A percentile compares a stretch with the other conserved stretches of the same genome.
These are phyloP conservation scores for Pneumocystis canis DNA, from an alignment of 1,139 yeast genomes.

Conservation along the genomic window DNA sequence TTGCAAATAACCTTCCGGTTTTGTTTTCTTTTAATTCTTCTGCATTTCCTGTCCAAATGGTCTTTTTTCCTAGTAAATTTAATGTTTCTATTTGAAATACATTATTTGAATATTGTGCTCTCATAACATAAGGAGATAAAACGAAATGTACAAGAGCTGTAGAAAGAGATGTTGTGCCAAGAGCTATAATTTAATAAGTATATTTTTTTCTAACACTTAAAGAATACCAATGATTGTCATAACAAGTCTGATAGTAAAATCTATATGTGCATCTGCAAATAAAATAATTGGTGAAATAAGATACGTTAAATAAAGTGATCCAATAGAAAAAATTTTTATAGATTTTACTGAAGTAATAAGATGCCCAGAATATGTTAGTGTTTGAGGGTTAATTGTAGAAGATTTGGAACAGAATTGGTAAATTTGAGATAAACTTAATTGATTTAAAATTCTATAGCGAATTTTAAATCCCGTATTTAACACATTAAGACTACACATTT, in stretches of 20 bases:
- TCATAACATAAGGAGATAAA: not conserved
- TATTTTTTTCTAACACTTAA: not conserved
- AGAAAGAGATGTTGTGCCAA: not conserved
- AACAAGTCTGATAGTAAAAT: not conserved
- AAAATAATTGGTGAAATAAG: not conserved
- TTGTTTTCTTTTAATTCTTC: not conserved
- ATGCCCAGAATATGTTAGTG: not conserved
- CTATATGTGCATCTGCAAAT: not conserved
- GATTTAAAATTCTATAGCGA: not conserved
- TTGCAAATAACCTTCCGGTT: not conserved
- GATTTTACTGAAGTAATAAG: not conserved
- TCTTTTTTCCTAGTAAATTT: not conserved
- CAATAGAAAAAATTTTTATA: not conserved
- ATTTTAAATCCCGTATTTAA: not conserved
- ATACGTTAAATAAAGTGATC: not conserved
- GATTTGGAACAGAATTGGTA: not conserved
- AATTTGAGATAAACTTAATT: not conserved
- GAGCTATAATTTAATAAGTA: not conserved
- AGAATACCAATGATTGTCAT: not conserved
- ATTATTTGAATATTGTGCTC: not conserved
- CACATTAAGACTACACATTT: not conserved
- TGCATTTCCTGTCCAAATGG: not conserved
- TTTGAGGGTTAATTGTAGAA: not conserved
- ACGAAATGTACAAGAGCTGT: not conserved
- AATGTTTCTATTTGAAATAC: not conserved